These are phyloP conservation scores for Nothophytophthora sp. DNA, from an alignment of 352 stramenopile genomes.

Conservation along the genomic window DNA sequence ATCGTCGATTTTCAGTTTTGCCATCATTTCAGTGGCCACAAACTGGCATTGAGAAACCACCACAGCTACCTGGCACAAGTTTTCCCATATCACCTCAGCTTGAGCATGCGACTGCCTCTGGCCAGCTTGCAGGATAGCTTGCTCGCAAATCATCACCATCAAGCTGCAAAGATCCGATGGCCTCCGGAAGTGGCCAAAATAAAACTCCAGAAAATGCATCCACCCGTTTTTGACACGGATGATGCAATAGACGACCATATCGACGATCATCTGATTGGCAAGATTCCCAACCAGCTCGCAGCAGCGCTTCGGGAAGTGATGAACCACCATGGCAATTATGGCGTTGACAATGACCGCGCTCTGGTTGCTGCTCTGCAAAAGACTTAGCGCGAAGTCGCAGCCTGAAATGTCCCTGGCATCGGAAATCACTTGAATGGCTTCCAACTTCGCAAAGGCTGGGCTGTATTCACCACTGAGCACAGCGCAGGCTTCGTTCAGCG, in stretches of 20 bases:
- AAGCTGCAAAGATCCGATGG: slow-evolving; percentile 49
- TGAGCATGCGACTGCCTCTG: slow-evolving; percentile 23
- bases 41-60: slow-evolving; percentile 44
- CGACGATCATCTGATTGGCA: slow-evolving; percentile 59
- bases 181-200: slow-evolving; percentile 54
- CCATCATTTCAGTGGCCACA: slow-evolving; percentile 24
- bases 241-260: slow-evolving; percentile 74
- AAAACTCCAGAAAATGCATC: slow-evolving; percentile 82
- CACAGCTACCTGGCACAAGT: slow-evolving; percentile 73
- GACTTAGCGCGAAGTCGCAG: slow-evolving; percentile 59
- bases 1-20: slow-evolving; percentile 16
- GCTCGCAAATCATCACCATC: slow-evolving; percentile 42
- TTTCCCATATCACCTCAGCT: slow-evolving; percentile 65
- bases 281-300: slow-evolving; percentile 45
- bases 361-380: slow-evolving; percentile 52
- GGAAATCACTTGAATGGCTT: slow-evolving; percentile 61
- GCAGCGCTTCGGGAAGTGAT: slow-evolving; percentile 49
- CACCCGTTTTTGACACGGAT: slow-evolving; percentile 77
- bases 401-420: slow-evolving; percentile 35
- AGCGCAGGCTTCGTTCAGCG: slow-evolving; percentile 56
- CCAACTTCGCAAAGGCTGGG: slow-evolving; percentile 41
- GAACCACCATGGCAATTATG: slow-evolving; percentile 52
- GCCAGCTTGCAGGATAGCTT: slow-evolving; percentile 28
- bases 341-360: slow-evolving; percentile 41
- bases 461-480: slow-evolving; percentile 55